phyloP scores from a whole-genome alignment of 352 stramenopile genomes.

The Phytophthora tubulina region DNA sequence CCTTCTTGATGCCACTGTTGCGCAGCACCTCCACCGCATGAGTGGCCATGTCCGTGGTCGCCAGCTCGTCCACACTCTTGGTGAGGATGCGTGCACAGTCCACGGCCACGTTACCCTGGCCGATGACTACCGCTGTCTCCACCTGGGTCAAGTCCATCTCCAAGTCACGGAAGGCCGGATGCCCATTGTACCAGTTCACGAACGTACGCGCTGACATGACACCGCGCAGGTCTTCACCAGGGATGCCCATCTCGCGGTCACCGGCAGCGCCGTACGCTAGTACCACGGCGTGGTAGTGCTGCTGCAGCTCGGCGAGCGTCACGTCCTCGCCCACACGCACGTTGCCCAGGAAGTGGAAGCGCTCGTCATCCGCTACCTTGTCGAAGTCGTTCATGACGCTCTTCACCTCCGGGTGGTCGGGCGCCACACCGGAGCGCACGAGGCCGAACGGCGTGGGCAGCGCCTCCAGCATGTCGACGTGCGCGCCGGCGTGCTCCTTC shows the following conservation, averaged over 20 bases:
- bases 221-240: constrained; percentile 76
- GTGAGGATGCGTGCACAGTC: constrained; percentile 96
- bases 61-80: constrained; percentile 91
- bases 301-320: constrained; percentile 86
- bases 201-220: constrained; percentile 94
- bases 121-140: constrained; percentile 95
- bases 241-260: constrained; percentile 91
- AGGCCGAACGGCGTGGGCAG: constrained; percentile 97
- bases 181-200: constrained; percentile 99
- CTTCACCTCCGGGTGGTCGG: constrained; percentile 99
- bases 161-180: constrained; percentile 94
- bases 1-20: constrained; percentile 78
- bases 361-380: constrained; percentile 79
- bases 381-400: constrained; percentile 98
- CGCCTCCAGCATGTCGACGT: constrained; percentile 94
- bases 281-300: constrained; percentile 95
- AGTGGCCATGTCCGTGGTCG: constrained; percentile 93
- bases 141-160: constrained; percentile 56
- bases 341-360: constrained; percentile 93
- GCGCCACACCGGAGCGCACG: constrained; percentile 96
- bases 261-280: constrained; percentile 95
- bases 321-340: constrained; percentile 91
- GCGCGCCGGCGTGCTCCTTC: constrained; percentile 70
- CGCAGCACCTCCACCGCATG: constrained; percentile 90
- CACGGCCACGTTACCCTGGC: constrained; percentile 98